A percentile compares a stretch with the other conserved stretches of the same genome.
Evolutionary conservation across 768 basidiomycete genomes (phyloP).

Genomic region (Boletus rufocinnamomeus): DNA sequence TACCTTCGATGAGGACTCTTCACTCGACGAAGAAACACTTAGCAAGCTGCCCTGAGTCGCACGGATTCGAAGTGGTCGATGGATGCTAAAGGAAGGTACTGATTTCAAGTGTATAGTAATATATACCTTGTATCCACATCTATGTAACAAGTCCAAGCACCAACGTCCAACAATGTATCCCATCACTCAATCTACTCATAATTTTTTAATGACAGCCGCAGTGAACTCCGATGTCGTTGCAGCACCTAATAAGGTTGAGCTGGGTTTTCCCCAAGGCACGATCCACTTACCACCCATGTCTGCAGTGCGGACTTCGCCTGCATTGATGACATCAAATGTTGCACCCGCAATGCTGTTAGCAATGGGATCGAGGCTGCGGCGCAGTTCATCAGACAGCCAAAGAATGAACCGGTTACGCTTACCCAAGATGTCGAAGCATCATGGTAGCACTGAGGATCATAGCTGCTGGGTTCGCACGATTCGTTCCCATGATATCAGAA

Average conservation of each 20-base stretch:
- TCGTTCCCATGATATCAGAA: conserved; percentile 94
- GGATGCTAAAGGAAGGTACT: conserved; percentile 20
- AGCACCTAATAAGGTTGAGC: conserved; percentile 52
- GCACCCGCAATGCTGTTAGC: conserved; percentile 93
- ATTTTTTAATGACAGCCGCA: conserved; percentile 82
- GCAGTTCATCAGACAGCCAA: conserved; percentile 10
- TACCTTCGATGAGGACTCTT: conserved; percentile 46
- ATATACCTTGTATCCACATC: conserved; percentile 25
- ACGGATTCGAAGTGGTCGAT: not conserved
- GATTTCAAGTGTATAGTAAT: conserved; percentile 10
- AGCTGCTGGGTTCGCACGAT: conserved; percentile 95
- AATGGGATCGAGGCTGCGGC: conserved; percentile 76
- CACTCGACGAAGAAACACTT: conserved; percentile 48
- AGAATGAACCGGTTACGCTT: conserved; percentile 33
- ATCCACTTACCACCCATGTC: conserved; percentile 86
- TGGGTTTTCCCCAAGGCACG: not conserved
- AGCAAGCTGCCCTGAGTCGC: conserved; percentile 11
- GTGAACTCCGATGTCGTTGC: conserved; percentile 96
- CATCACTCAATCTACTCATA: conserved; percentile 37
- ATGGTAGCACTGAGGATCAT: conserved; percentile 97
- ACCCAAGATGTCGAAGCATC: conserved; percentile 97
- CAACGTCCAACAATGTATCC: not conserved
- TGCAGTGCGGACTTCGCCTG: conserved; percentile 85
- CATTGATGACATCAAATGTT: conserved; percentile 90
- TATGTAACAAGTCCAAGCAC: conserved; percentile 23